Evolutionary conservation across 805 yeast genomes (phyloP).

Genomic region (Cephaloascus albidus): DNA sequence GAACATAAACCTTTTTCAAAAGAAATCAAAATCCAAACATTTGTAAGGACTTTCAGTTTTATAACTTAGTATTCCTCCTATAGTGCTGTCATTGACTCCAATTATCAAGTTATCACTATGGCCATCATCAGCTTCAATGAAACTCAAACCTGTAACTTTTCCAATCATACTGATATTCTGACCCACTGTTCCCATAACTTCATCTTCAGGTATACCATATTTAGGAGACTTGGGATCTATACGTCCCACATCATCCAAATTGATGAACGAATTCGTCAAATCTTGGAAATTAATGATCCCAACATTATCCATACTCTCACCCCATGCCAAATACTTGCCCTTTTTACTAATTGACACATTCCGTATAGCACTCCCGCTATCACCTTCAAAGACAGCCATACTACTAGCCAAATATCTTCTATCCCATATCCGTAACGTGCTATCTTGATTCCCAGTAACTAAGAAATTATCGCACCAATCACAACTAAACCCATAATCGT

Average conservation of each 20-base stretch:
- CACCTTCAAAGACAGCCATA: constrained; percentile 20
- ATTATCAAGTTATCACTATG: constrained; percentile 39
- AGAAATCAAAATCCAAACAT: constrained; percentile 30
- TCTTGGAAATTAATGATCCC: constrained; percentile 34
- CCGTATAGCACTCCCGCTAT: constrained; percentile 39
- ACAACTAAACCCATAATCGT: constrained; percentile 49
- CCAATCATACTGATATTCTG: constrained; percentile 50
- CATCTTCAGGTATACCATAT: constrained; percentile 3
- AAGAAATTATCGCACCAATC: constrained; percentile 46
- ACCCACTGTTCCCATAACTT: constrained; percentile 8
- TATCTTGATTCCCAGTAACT: constrained; percentile 55
- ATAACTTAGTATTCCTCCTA: constrained; percentile 50
- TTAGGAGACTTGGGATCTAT: not conserved
- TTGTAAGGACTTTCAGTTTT: constrained; percentile 22
- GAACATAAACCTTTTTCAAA: no score
- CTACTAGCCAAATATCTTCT: constrained; percentile 17
- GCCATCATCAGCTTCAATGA: constrained; percentile 30
- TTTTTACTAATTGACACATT: constrained; percentile 38
- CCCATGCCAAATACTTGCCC: constrained; percentile 41
- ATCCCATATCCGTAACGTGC: constrained; percentile 47
- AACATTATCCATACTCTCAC: constrained; percentile 51
- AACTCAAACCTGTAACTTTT: constrained; percentile 46
- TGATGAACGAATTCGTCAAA: constrained; percentile 8
- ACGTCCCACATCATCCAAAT: constrained; percentile 2
- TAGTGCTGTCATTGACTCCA: constrained; percentile 45